These are phyloP conservation scores for Cydonia oblonga DNA, from an alignment of 331 rosid species.

Conservation along the genomic window DNA sequence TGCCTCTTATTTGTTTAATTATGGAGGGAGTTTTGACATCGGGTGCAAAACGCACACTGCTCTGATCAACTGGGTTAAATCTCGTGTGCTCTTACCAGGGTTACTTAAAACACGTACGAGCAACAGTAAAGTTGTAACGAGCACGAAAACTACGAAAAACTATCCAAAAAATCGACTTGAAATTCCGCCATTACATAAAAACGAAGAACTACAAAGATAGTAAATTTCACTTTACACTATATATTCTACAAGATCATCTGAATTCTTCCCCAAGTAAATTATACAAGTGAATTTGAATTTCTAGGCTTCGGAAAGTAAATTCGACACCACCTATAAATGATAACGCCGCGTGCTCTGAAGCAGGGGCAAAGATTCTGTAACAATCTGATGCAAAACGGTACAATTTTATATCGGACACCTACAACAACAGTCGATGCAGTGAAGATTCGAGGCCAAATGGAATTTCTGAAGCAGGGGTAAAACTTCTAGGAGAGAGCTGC, in stretches of 20 bases:
- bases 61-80: too few species aligned
- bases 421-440: not conserved
- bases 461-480: not conserved
- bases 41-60: too few species aligned
- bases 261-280: not conserved
- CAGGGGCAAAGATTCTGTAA: not conserved
- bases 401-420: not conserved
- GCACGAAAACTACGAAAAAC: not conserved
- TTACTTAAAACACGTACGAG: not conserved
- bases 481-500: not conserved
- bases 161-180: not conserved
- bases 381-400: not conserved
- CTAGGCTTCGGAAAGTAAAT: not conserved
- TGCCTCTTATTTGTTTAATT: not conserved
- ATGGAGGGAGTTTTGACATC: too few species aligned
- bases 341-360: not conserved
- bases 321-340: not conserved
- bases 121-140: not conserved
- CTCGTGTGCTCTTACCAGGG: too few species aligned
- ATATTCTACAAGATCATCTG: not conserved
- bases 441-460: not conserved
- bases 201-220: not conserved
- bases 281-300: not conserved
- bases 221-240: not conserved
- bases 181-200: not conserved